phyloP scores from a whole-genome alignment of 345 rosid species.

The Linum usitatissimum region DNA sequence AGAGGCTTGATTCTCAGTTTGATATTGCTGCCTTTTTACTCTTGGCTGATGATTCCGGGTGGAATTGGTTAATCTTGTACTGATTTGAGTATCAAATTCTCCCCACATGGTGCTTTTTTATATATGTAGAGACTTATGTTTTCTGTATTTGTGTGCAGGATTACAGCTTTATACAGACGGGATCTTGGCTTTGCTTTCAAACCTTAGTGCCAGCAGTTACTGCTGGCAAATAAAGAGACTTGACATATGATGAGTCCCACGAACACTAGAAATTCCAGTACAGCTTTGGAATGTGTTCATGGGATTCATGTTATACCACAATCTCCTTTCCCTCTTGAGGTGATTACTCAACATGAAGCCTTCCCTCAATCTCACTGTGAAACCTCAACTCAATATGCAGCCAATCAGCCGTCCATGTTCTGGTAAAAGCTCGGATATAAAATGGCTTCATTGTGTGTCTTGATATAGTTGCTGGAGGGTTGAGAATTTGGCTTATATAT shows the following conservation, averaged over 20 bases:
- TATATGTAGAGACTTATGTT: too few species aligned
- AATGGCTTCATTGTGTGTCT: background rate
- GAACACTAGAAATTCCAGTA: conserved; percentile 31
- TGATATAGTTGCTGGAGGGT: background rate
- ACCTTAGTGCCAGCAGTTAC: conserved; percentile 27
- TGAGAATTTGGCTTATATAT: conserved; percentile 8
- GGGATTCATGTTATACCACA: conserved; percentile 67
- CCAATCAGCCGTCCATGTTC: conserved; percentile 42
- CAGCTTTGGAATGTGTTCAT: conserved; percentile 59
- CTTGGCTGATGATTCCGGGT: too few species aligned
- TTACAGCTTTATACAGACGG: background rate
- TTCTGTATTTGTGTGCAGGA: conserved; percentile 11
- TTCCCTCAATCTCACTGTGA: conserved; percentile 29
- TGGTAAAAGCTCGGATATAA: conserved; percentile 30
- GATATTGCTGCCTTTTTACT: too few species aligned
- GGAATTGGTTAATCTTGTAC: too few species aligned
- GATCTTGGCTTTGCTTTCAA: conserved; percentile 11
- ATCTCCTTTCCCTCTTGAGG: conserved; percentile 49
- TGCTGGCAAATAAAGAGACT: conserved; percentile 31
- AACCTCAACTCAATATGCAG: conserved; percentile 24
- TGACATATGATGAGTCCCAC: conserved; percentile 37
- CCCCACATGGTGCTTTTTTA: too few species aligned
- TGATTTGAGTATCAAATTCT: too few species aligned
- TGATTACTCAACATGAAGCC: conserved; percentile 36
- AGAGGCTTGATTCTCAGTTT: too few species aligned